Base-by-base conservation (phyloP, 2,329 filamentous ascomycete species). In the Amylocarpus encephaloides region DNA sequence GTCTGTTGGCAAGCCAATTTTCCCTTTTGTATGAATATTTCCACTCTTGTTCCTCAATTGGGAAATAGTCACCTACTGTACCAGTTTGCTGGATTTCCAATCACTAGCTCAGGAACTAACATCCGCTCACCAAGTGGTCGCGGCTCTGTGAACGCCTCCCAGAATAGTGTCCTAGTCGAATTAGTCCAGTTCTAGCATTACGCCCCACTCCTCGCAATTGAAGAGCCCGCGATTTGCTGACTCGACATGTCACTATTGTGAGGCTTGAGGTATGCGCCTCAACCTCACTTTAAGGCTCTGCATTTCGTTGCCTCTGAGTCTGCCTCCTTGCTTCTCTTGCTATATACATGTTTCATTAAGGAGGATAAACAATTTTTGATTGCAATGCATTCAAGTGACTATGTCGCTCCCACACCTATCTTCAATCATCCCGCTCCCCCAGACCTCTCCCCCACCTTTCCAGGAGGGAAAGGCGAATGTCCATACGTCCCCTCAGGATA, bases 311-410 rank as follows among this genome's bases (percentile, higher is more conserved):
- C n/a, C 12, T 16, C 18, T 41, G 7, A 11, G 9, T 16, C 9
- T 40, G 10, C 15, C 10, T 18, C 10, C 16, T 40, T 16, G 10
- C n/a, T 12, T 15, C 5, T 22, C 38, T 22, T n/a, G n/a, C 38
- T 41, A 22, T 41, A 41, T 41, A 41, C 38, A 15, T 41, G 6
- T n/a, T 12, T 16, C 3, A 7, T 26, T 26, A 26, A 7, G 7
- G 7, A 26, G 22, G 4, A 26, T 4, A 26, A 4, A 4, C 22
- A 26, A 7, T 6, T 12, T 15, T n/a, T 32, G 15, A 15, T 33
- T 29, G 52, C 57, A 43, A 58, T 65, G 55, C 48, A 36, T 53
- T 49, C 45, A 29, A 43, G 49, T 41, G 29, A 44, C 11, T 9
- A 59, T 60, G 57, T 52, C 55, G 51, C 43, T 34, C n/a, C n/a